Conservation (phyloP, 2,329 filamentous ascomycete genomes). For the Tolypocladium album region DNA sequence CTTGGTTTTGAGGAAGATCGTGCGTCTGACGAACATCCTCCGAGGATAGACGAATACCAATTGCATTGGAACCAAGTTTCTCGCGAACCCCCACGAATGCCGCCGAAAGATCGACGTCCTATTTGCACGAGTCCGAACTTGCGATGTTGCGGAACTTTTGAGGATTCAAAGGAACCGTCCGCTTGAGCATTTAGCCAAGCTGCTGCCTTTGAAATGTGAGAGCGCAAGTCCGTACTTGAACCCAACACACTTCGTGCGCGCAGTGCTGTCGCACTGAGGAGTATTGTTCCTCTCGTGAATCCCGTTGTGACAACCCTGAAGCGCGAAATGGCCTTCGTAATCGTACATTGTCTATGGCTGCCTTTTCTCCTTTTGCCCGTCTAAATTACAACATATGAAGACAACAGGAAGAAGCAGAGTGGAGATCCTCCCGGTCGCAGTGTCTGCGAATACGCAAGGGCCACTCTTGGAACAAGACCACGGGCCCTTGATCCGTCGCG, state of each 20-base stretch:
- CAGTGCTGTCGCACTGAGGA: background rate
- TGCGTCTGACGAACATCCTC: conserved; percentile 30
- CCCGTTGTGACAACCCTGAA: background rate
- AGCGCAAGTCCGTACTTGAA: background rate
- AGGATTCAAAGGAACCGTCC: background rate
- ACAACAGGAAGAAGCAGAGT: conserved; percentile 29
- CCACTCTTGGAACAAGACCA: conserved; percentile 17
- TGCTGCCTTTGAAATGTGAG: background rate
- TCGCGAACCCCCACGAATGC: background rate
- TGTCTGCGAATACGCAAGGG: conserved; percentile 26
- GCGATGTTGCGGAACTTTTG: background rate
- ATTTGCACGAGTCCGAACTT: background rate
- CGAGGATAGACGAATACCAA: conserved; percentile 32
- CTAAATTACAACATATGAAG: conserved; percentile 26
- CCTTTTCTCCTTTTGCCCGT: conserved; percentile 17
- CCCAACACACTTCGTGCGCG: background rate
- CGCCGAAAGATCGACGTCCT: background rate
- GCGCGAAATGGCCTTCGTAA: background rate
- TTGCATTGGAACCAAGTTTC: conserved; percentile 20
- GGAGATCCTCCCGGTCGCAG: conserved; percentile 25
- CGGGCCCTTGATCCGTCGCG: conserved; percentile 7
- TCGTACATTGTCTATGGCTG: conserved; percentile 16
- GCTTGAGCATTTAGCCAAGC: background rate
- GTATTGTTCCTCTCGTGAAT: background rate
- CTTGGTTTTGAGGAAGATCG: conserved; percentile 32